Evolutionary conservation across 257 asterid species (phyloP), one percentile per base, ranked within the genome.

Genomic region (Penstemon newberryi): DNA sequence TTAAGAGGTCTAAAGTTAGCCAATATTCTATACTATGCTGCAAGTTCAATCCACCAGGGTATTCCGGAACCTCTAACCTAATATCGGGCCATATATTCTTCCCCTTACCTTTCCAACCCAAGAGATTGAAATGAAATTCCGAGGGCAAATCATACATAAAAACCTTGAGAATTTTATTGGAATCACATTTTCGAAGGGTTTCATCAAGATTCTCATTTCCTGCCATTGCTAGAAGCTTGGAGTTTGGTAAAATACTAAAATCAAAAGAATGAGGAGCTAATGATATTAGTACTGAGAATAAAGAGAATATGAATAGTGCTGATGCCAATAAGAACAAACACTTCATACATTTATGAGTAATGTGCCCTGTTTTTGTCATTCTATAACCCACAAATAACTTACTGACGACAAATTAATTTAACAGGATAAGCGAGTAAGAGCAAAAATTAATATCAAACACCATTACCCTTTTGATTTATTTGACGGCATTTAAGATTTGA

Each of bases 11-110:
- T 78, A 93, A 76, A 50, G 95, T 88, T 39, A 93, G 81, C 98
- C 97, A 93, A 72, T 88, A 90, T 61, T 88, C 99, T 75, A 93
- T 87, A 72, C 99, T 93, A 45, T 93, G 99, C 84, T 93, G 99
- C 85, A 88, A 73, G 77, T 93, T 93, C 57, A 93, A 66, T 18
- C 98, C 98, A 40, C 97, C 97, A 0, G 98, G 97, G 70, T 93
- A 93, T 1, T 57, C 66, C 6, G 98, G 98, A 10, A 90, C 86
- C 73, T 75, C 54, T 0, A 15, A 69, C 18, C 78, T 74, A 42
- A 93, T 66, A 78, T 90, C 92, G 12, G 98, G 98, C 98, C 98
- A 93, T 1, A 90, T 82, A 60, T 73, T 69, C 37, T 71, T 72
- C 47, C 76, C 85, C 19, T 70, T 46, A 11, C 82, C 72, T 56